Conservation (phyloP, 2,329 filamentous ascomycete species). For the Stenocarpella maydis region DNA sequence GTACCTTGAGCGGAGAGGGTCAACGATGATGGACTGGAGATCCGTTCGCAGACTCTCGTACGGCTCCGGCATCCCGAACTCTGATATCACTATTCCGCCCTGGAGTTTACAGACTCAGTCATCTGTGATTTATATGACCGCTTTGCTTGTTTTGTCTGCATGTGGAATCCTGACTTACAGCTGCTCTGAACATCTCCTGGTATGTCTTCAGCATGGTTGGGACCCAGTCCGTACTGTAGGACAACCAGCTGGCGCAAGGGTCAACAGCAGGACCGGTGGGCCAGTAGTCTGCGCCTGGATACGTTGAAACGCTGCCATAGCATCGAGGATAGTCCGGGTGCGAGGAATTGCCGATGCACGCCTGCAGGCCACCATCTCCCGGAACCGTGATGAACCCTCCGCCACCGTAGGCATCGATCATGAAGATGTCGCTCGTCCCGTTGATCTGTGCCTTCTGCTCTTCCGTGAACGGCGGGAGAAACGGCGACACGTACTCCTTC, state of each 20-base stretch:
- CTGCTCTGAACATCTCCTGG: constrained; percentile 25
- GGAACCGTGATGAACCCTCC: constrained; percentile 13
- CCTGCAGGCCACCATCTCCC: constrained; percentile 4
- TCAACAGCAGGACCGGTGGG: constrained; percentile 23
- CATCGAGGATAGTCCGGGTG: constrained; percentile 9
- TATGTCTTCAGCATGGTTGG: constrained; percentile 13
- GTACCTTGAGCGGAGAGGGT: constrained; percentile 18
- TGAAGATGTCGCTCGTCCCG: constrained; percentile 17
- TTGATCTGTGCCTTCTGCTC: constrained; percentile 13
- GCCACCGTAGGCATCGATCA: constrained; percentile 10
- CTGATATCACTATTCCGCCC: constrained; percentile 25
- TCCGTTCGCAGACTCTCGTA: constrained; percentile 12
- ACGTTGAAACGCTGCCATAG: background rate
- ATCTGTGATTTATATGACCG: background rate
- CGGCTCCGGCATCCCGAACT: constrained; percentile 21
- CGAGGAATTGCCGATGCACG: constrained; percentile 1
- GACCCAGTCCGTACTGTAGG: constrained; percentile 17
- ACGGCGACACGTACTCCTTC: background rate
- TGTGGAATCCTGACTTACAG: background rate
- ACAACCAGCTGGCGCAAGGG: constrained; percentile 20
- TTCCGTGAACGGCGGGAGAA: background rate
- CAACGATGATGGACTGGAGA: constrained; percentile 13
- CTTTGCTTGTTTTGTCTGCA: background rate
- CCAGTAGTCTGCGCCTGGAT: constrained; percentile 23
- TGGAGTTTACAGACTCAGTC: background rate